Base-by-base conservation (phyloP, 768 basidiomycete genomes). In the Lactarius indigo region DNA sequence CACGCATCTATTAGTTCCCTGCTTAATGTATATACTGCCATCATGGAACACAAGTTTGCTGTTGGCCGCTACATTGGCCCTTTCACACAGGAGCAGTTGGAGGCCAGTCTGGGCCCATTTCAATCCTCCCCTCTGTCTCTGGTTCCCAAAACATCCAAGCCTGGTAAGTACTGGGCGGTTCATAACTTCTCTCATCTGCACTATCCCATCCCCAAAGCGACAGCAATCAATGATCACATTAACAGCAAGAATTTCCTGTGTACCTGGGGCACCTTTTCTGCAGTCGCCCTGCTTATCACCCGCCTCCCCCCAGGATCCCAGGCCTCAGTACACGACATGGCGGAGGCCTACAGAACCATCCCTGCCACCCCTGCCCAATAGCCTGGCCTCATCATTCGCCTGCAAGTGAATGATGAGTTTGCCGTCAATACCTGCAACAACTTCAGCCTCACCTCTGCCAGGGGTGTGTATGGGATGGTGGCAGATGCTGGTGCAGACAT, bases 171-270 rank as follows among this genome's bases (percentile, higher is more conserved):
- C 57, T 62, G 76, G 0, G 64, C 75, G 9, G 71, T 83, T 5
- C 79, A 82, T 23, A 79, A n/a, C n/a, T n/a, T n/a, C n/a, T n/a
- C n/a, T n/a, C 74, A 70, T 41, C 78, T 77, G 0, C 69, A 56
- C 2, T 35, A 35, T 15, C 18, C 50, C 17, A 1, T 18, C 30
- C 18, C 5, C 1, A 3, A 17, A 1, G 0, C 10, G 1, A 5
- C 35, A 20, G 30, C 30, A 0, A 33, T 57, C 20, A 57, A 57
- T 18, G 9, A 1, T 3, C 20, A 57, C 30, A 57, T 57, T 8
- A 4, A 33, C 57, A 26, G 26, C 15, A 10, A 57, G 0, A 10
- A 33, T 0, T 57, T 57, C 5, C 57, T 10, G 3, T 57, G 57
- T 30, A 57, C 57, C 6, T 39, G 13, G 37, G 37, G 37, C 13